phyloP scores from a whole-genome alignment of 2,329 filamentous ascomycete species.

The Aspergillus aculeatus region DNA sequence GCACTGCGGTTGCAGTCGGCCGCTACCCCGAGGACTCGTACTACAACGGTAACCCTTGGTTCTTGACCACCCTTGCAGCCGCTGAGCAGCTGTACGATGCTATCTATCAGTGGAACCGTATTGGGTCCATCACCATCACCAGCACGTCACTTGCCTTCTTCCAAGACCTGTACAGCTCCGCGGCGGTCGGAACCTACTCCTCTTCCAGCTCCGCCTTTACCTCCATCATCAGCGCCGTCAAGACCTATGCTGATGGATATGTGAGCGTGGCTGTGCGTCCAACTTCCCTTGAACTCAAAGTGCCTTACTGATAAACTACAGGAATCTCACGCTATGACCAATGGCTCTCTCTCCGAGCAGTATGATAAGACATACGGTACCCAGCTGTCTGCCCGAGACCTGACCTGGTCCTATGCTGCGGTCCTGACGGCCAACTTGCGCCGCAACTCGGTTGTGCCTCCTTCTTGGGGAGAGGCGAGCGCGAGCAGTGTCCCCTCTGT shows the following conservation, averaged over 20 bases:
- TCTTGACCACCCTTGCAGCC: constrained; percentile 71
- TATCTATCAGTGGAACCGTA: constrained; percentile 66
- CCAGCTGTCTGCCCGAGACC: constrained; percentile 39
- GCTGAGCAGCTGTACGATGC: constrained; percentile 80
- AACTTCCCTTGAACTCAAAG: not conserved
- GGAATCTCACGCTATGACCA: constrained; percentile 28
- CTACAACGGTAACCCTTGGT: constrained; percentile 78
- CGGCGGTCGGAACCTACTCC: constrained; percentile 62
- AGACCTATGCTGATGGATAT: constrained; percentile 62
- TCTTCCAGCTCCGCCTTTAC: constrained; percentile 57
- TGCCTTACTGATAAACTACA: constrained; percentile 6
- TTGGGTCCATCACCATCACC: constrained; percentile 64
- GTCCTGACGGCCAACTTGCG: constrained; percentile 39
- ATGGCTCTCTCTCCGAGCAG: constrained; percentile 42
- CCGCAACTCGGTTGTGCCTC: constrained; percentile 33
- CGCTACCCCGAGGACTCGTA: constrained; percentile 72
- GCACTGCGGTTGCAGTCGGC: constrained; percentile 49
- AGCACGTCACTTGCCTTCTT: constrained; percentile 69
- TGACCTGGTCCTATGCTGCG: constrained; percentile 49
- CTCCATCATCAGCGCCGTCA: constrained; percentile 59
- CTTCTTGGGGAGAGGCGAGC: constrained; percentile 35
- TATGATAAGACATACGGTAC: constrained; percentile 36
- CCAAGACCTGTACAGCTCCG: constrained; percentile 59
- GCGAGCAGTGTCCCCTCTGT: constrained; percentile 31
- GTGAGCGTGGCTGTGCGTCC: constrained; percentile 44